A percentile compares a stretch with the other conserved stretches of the same genome.
Conservation (phyloP, 1,284 basidiomycete species). For the Thecaphora frezii region DNA sequence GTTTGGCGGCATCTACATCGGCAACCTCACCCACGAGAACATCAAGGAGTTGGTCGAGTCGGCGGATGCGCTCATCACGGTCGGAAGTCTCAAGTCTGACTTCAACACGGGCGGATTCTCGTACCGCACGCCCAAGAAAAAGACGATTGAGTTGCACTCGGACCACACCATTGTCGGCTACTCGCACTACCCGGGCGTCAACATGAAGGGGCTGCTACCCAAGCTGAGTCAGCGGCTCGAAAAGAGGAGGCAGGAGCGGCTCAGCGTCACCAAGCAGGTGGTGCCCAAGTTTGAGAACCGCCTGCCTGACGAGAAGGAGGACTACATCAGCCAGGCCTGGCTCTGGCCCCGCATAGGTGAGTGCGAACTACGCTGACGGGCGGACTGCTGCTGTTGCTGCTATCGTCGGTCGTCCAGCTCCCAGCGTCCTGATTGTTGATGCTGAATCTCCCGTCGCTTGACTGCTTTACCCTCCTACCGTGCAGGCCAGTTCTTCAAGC, state of each 20-base stretch:
- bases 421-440: too few relatives aligned
- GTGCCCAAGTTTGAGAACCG: constrained; percentile 22
- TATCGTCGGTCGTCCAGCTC: too few relatives aligned
- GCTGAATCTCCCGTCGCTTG: too few relatives aligned
- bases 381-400: too few relatives aligned
- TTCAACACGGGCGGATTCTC: constrained; percentile 81
- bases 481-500: constrained; percentile 71
- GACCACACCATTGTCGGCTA: constrained; percentile 55
- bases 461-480: too few relatives aligned
- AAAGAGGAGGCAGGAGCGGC: constrained; percentile 3
- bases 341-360: constrained; percentile 78
- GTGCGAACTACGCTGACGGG: too few relatives aligned
- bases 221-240: constrained; percentile 32
- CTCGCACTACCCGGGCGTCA: constrained; percentile 62
- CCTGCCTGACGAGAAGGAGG: constrained; percentile 13
- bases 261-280: constrained; percentile 17
- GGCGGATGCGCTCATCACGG: constrained; percentile 79
- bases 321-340: constrained; percentile 55
- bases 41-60: constrained; percentile 77
- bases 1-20: constrained; percentile 77
- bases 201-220: constrained; percentile 47
- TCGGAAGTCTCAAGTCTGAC: constrained; percentile 80
- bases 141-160: constrained; percentile 74
- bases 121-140: constrained; percentile 27
- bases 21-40: constrained; percentile 59